Evolutionary conservation across 2,329 filamentous ascomycete species (phyloP), one percentile per base, ranked within the genome.

Genomic region (Plenodomus biglobosus): DNA sequence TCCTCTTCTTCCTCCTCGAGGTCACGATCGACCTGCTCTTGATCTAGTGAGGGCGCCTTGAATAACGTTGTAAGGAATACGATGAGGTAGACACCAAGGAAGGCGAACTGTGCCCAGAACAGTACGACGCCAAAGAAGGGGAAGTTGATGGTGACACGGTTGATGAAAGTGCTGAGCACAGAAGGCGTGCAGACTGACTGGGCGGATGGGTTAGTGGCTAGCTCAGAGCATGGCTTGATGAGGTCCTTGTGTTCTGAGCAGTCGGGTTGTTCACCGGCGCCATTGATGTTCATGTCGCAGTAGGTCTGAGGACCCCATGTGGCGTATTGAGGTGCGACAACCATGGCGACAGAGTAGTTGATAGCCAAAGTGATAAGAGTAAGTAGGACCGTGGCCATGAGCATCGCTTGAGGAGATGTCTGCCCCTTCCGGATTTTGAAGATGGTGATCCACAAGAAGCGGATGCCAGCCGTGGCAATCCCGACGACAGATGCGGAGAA

Each of bases 21-120:
- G 66, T 96, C 92, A 53, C 92, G 88, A 56, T 97, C 94, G 7
- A 95, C 71, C 63, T 92, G 85, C 38, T 83, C 81, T 46, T 92
- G 78, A 61, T 92, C 84, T 30, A 96, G 73, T 65, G 81, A 85
- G 0, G 92, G 92, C 1, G 90, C 85, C 36, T 87, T 85, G 79
- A 97, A 86, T 0, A 96, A 75, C 2, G 88, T 84, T 0, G 88
- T 87, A 18, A 90, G 50, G 60, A 96, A 88, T 11, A 95, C 85
- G 45, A 96, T 74, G 8, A 96, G 71, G 72, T 95, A 96, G 17
- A 96, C 73, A 19, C 76, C 87, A 37, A 99, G 74, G 75, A 99
- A 97, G 11, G 82, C 88, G 67, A 96, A 97, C 65, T 99, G 94
- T 0, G 91, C 89, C 91, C 92, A 99, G 72, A 97, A 99, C 59